These are phyloP conservation scores for Corylus americana DNA, from an alignment of 306 rosid genomes.

Conservation along the genomic window DNA sequence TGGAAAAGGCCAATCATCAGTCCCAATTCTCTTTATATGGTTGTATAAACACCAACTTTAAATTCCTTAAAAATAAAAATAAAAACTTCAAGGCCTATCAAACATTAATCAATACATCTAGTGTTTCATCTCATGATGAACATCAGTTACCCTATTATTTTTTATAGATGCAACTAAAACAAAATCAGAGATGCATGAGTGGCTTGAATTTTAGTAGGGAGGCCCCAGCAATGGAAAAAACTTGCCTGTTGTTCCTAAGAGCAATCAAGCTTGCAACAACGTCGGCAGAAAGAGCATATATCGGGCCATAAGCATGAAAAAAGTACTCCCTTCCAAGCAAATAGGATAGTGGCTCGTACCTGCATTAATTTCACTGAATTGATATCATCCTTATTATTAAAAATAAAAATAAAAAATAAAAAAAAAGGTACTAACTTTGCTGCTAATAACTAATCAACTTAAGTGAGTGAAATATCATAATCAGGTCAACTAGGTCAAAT, in stretches of 20 bases:
- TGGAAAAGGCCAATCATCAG: background rate
- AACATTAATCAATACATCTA: slow-evolving; percentile 4
- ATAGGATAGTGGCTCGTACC: slow-evolving; percentile 80
- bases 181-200: background rate
- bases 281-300: slow-evolving; percentile 90
- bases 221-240: slow-evolving; percentile 10
- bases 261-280: slow-evolving; percentile 94
- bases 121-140: slow-evolving; percentile 14
- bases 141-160: slow-evolving; percentile 15
- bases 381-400: slow-evolving; percentile 10
- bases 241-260: slow-evolving; percentile 82
- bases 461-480: no score
- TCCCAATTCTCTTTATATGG: slow-evolving; percentile 4
- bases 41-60: background rate
- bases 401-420: background rate
- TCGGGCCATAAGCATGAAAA: slow-evolving; percentile 97
- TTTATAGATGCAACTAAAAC: background rate
- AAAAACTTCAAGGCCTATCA: slow-evolving; percentile 4
- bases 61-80: background rate
- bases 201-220: slow-evolving; percentile 6
- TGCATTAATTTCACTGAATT: slow-evolving; percentile 35
- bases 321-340: slow-evolving; percentile 96
- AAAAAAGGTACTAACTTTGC: background rate
- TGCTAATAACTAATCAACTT: background rate
- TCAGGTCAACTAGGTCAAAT: no score